phyloP scores from a whole-genome alignment of 164 flowering plant species.

The Chloranthus sessilifolius region DNA sequence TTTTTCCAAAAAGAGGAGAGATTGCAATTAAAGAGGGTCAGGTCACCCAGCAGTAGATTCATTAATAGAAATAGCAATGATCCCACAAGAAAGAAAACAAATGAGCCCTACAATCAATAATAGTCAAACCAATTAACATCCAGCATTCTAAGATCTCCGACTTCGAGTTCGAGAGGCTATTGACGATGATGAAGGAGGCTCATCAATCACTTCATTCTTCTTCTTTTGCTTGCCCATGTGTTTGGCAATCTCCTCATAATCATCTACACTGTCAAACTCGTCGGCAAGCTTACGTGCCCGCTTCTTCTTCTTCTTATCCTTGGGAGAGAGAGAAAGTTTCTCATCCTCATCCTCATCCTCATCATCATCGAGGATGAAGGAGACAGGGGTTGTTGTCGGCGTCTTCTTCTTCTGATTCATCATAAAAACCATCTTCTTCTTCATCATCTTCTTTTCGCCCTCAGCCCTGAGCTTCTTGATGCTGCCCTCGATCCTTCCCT shows the following conservation, averaged over 20 bases:
- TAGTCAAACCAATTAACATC: too few species aligned
- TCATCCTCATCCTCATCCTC: conserved; percentile 1
- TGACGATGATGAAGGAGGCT: background rate
- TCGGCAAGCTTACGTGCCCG: conserved; percentile 41
- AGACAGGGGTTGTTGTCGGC: background rate
- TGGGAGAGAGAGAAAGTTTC: background rate
- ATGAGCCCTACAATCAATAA: too few species aligned
- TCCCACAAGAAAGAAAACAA: too few species aligned
- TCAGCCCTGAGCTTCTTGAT: conserved; percentile 43
- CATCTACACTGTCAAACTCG: conserved; percentile 43
- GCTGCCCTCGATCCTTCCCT: conserved; percentile 82
- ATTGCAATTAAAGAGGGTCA: too few species aligned
- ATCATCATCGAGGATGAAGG: background rate
- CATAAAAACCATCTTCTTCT: background rate
- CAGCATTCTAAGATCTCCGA: conserved; percentile 4
- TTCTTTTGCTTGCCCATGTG: conserved; percentile 1
- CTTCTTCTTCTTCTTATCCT: too few species aligned
- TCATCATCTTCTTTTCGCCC: conserved; percentile 26
- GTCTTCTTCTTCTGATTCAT: conserved; percentile 7
- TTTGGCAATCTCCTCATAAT: too few species aligned
- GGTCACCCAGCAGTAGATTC: too few species aligned
- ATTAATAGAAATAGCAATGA: too few species aligned
- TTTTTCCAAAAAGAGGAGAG: too few species aligned
- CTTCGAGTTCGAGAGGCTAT: conserved; percentile 19
- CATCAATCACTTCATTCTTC: background rate